Conservation (phyloP, 345 rosid species). For the Citrus reticulata region DNA sequence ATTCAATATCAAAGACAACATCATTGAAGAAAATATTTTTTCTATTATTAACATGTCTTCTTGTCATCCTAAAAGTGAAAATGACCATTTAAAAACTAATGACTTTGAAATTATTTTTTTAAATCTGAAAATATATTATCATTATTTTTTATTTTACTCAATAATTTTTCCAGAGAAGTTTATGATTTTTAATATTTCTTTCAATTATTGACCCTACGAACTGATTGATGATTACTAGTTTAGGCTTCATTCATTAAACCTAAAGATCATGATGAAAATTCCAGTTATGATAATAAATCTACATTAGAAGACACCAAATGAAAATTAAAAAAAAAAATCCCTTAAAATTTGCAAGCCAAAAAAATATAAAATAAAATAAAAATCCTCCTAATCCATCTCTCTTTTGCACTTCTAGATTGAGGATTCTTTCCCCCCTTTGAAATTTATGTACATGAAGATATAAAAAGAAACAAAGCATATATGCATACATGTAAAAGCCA, state of each 20-base stretch:
- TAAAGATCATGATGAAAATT: not conserved
- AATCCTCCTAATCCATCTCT: too few relatives aligned
- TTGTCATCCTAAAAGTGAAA: not conserved
- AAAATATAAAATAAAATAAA: too few relatives aligned
- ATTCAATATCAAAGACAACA: not conserved
- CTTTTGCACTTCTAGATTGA: not conserved
- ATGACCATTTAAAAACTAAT: not conserved
- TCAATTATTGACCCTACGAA: not conserved
- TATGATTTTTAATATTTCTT: not conserved
- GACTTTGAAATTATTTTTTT: not conserved
- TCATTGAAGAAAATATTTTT: not conserved
- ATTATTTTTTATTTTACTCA: not conserved
- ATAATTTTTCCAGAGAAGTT: not conserved
- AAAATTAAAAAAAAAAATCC: not conserved
- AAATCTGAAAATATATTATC: not conserved
- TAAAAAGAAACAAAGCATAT: not conserved
- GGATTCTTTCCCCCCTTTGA: conserved; percentile 5
- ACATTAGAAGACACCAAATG: not conserved
- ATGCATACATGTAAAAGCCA: not conserved
- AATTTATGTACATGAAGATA: not conserved
- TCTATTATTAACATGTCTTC: not conserved
- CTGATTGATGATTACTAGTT: not conserved
- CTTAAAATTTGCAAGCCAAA: not conserved
- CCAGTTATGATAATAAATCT: not conserved
- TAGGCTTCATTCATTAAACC: not conserved